Evolutionary conservation across 2,329 filamentous ascomycete species (phyloP).

Genomic region (Penicillium freii): DNA sequence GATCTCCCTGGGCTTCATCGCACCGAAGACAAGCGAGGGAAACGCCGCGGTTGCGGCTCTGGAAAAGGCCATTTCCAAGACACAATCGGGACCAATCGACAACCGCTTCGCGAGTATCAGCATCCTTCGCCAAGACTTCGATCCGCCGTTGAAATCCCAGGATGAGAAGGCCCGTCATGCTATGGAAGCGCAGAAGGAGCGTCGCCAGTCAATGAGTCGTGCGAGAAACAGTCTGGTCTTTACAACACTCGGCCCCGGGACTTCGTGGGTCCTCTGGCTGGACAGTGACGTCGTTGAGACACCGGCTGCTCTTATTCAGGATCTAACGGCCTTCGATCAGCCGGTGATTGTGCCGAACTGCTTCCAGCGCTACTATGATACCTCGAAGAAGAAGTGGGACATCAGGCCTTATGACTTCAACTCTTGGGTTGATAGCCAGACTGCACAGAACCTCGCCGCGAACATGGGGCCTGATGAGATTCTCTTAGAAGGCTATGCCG

Average conservation of each 20-base stretch:
- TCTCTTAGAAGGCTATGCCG: slow-evolving; percentile 85
- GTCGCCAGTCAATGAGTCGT: slow-evolving; percentile 85
- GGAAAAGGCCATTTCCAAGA: slow-evolving; percentile 80
- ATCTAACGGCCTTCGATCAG: slow-evolving; percentile 82
- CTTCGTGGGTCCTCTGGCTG: slow-evolving; percentile 96
- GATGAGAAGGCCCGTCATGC: slow-evolving; percentile 88
- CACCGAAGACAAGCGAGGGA: slow-evolving; percentile 89
- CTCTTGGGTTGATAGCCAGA: slow-evolving; percentile 89
- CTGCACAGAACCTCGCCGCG: slow-evolving; percentile 69
- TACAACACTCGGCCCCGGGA: slow-evolving; percentile 85
- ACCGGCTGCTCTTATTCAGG: slow-evolving; percentile 80
- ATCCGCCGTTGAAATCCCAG: slow-evolving; percentile 75
- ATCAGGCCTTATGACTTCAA: slow-evolving; percentile 95
- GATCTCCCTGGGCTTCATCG: slow-evolving; percentile 92
- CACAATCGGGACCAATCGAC: slow-evolving; percentile 76
- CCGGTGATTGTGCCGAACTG: slow-evolving; percentile 94
- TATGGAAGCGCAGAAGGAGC: slow-evolving; percentile 80
- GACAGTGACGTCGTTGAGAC: slow-evolving; percentile 91
- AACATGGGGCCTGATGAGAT: slow-evolving; percentile 91
- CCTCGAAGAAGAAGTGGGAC: slow-evolving; percentile 65
- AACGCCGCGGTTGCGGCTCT: slow-evolving; percentile 80
- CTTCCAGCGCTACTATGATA: slow-evolving; percentile 82
- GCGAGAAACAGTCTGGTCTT: slow-evolving; percentile 93
- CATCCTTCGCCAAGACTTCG: slow-evolving; percentile 93
- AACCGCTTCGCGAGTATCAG: slow-evolving; percentile 88